A percentile compares a stretch with the other conserved stretches of the same genome.
Conservation (phyloP, 2,329 filamentous ascomycete genomes). For the Trichophyton verrucosum region DNA sequence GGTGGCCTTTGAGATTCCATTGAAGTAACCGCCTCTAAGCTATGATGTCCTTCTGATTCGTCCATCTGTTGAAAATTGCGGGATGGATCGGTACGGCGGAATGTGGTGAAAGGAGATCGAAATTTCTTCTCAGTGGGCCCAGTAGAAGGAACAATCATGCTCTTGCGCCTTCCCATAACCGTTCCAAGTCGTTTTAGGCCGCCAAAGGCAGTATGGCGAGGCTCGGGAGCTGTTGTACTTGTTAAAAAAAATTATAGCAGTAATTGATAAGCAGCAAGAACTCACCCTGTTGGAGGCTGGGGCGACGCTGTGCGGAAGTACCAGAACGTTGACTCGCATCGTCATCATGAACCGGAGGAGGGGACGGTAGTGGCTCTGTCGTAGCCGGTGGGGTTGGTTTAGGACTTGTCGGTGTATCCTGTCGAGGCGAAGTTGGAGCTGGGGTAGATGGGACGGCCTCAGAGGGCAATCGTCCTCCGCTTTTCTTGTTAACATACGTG, state of each 20-base stretch:
- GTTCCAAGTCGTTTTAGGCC: conserved; percentile 36
- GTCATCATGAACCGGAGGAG: conserved; percentile 39
- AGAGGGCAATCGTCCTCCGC: conserved; percentile 25
- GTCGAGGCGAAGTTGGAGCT: conserved; percentile 14
- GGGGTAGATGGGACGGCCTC: conserved; percentile 17
- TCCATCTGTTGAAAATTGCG: conserved; percentile 20
- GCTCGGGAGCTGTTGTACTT: conserved; percentile 22
- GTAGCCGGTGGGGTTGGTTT: conserved; percentile 12
- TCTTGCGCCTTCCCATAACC: conserved; percentile 37
- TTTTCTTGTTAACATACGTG: conserved; percentile 29
- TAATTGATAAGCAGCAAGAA: background rate
- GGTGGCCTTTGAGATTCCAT: conserved; percentile 14
- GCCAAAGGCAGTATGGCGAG: conserved; percentile 31
- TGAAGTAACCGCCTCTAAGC: conserved; percentile 16
- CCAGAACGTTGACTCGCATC: conserved; percentile 44
- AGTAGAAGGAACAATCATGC: conserved; percentile 20
- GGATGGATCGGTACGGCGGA: conserved; percentile 12
- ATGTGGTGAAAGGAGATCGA: conserved; percentile 28
- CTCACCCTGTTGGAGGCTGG: conserved; percentile 26
- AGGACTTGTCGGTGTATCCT: conserved; percentile 9
- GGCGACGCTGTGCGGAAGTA: conserved; percentile 29
- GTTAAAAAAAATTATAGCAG: background rate
- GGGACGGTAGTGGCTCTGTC: conserved; percentile 26
- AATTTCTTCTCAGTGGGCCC: conserved; percentile 31
- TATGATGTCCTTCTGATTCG: conserved; percentile 17